Percentiles rank a stretch among this genome's conserved stretches.
Conservation (phyloP, 495 filamentous ascomycete genomes). For the Aspergillus asperescens region DNA sequence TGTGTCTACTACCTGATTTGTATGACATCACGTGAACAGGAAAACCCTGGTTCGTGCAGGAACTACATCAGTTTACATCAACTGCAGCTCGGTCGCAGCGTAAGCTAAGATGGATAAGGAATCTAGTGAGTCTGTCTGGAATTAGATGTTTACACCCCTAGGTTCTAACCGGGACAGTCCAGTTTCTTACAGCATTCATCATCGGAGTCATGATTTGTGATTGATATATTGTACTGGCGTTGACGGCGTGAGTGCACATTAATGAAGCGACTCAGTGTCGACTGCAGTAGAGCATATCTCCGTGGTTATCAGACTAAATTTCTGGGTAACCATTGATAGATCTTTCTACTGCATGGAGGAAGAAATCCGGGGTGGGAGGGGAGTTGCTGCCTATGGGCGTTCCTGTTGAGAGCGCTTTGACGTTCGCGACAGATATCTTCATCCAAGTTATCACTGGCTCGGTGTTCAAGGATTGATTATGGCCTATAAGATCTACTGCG, state of each 20-base stretch:
- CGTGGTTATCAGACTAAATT: not conserved
- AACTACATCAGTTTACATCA: not conserved
- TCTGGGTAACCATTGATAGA: not conserved
- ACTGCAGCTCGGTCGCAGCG: not conserved
- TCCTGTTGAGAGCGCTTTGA: not conserved
- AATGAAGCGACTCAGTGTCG: not conserved
- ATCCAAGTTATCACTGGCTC: not conserved
- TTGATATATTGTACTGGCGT: not conserved
- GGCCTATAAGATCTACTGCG: not conserved
- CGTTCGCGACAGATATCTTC: not conserved
- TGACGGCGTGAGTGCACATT: not conserved
- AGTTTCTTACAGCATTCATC: no score
- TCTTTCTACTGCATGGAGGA: not conserved
- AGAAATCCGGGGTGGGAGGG: not conserved
- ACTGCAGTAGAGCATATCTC: not conserved
- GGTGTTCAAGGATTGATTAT: not conserved
- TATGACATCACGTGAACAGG: not conserved
- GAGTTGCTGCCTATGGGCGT: constrained; percentile 4
- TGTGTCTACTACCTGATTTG: no score
- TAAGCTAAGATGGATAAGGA: not conserved
- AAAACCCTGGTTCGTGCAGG: not conserved
- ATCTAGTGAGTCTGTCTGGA: not conserved
- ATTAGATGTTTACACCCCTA: not conserved
- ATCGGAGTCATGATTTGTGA: no score
- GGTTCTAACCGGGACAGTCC: no score